Base-by-base conservation (phyloP, 1,284 basidiomycete species). In the Apiotrichum montevideense region DNA sequence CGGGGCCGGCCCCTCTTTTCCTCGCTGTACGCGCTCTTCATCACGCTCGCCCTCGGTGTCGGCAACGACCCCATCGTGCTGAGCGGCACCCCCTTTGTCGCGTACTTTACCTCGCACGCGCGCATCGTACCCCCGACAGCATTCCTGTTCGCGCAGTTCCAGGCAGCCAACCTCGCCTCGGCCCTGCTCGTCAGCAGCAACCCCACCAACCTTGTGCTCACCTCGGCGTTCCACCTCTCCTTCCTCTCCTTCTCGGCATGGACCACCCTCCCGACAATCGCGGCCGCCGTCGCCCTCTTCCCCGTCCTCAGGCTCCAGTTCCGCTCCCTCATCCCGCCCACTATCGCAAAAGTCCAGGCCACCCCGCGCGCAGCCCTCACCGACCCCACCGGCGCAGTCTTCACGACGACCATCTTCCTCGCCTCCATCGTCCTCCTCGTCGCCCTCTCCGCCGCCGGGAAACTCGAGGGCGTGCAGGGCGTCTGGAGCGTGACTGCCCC, bases 61-160 rank as follows among this genome's bases (percentile, higher is more conserved):
- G 94, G 94, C 6, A 98, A 98, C 70, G 90, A 93, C 73, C 89
- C 90, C 0, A 83, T 93, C 62, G 87, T 93, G 56, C 81, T 93
- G 15, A 87, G 65, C 33, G 73, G 90, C 1, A 95, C 91, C 0
- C 86, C 86, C 0, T 95, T 95, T 72, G 76, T 95, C 45, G 86
- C 86, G 6, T 93, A 94, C 69, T 88, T 91, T 62, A 90, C 89
- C 0, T 76, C 83, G n/a, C 84, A 85, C 3, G 83, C 86, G 5
- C 80, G 81, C 0, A 83, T 86, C 58, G 67, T 71, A 0, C 81
- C 82, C 32, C 83, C 85, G 0, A 80, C 80, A 0, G 82, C 84
- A 0, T 88, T 83, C 82, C 80, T 85, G 29, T 87, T 85, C 71
- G 79, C 82, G 21, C 84, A 87, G 64, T 87, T 88, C 66, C 79